Evolutionary conservation across 2,329 filamentous ascomycete species (phyloP).

Genomic region (Xylariaceae sp.): DNA sequence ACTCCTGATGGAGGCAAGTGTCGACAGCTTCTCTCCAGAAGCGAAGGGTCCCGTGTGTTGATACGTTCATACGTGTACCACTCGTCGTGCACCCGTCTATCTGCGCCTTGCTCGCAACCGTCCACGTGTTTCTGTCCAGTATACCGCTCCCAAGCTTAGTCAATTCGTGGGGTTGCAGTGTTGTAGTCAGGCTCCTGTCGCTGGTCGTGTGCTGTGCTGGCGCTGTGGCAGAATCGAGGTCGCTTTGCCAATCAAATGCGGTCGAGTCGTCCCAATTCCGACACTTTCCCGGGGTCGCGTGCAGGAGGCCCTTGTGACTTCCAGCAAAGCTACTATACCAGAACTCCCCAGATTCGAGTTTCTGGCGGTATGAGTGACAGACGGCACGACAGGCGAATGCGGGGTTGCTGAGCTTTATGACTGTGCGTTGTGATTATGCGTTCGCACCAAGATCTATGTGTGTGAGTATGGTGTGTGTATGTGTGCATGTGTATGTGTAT

Average conservation of each 20-base stretch:
- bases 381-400: constrained; percentile 20
- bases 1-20: constrained; percentile 22
- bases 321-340: constrained; percentile 12
- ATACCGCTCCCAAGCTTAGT: constrained; percentile 14
- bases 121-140: constrained; percentile 28
- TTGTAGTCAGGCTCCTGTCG: constrained; percentile 25
- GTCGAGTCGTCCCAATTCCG: constrained; percentile 22
- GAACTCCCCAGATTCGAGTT: constrained; percentile 8
- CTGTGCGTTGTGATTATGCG: constrained; percentile 4
- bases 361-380: too few species aligned
- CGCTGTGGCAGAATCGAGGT: constrained; percentile 17
- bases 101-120: constrained; percentile 22
- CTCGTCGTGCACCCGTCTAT: constrained; percentile 21
- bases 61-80: constrained; percentile 30
- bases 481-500: constrained; percentile 18
- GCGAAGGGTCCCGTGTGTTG: constrained; percentile 12
- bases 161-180: constrained; percentile 25
- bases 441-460: constrained; percentile 2
- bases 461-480: constrained; percentile 6
- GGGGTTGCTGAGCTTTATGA: constrained; percentile 14
- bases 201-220: constrained; percentile 16
- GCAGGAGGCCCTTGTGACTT: constrained; percentile 26
- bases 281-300: constrained; percentile 25
- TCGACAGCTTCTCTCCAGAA: constrained; percentile 9
- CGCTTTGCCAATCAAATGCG: constrained; percentile 26